Percentiles rank a stretch among this genome's conserved stretches.
Conservation (phyloP, 768 basidiomycete species). For the Psilocybe azurescens region DNA sequence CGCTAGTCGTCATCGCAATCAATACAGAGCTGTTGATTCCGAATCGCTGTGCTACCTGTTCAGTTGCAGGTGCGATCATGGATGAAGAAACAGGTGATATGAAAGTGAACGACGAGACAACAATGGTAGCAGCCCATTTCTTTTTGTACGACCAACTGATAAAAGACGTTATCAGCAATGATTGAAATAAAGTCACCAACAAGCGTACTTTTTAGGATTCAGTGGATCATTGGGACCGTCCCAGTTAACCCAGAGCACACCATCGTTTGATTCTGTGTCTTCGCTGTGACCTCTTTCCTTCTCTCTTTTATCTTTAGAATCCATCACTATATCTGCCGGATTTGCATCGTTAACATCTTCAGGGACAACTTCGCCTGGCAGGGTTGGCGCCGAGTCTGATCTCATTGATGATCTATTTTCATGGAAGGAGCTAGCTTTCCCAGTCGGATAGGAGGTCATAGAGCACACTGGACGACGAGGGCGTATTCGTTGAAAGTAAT, state of each 20-base stretch:
- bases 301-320: neutral
- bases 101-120: conserved; percentile 72
- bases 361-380: conserved; percentile 7
- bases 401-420: neutral
- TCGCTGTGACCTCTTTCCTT: neutral
- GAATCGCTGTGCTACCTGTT: conserved; percentile 56
- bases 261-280: neutral
- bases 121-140: conserved; percentile 71
- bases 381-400: conserved; percentile 3
- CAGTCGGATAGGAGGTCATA: neutral
- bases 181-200: neutral
- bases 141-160: conserved; percentile 58
- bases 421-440: neutral
- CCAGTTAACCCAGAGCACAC: conserved; percentile 58
- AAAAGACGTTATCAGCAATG: neutral
- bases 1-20: conserved; percentile 63
- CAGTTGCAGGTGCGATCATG: conserved; percentile 72
- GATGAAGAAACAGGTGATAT: conserved; percentile 74
- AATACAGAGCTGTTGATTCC: conserved; percentile 54
- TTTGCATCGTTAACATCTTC: neutral
- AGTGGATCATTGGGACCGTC: conserved; percentile 62
- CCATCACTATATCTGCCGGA: neutral
- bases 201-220: conserved; percentile 63
- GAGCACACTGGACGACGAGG: neutral
- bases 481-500: neutral